These are phyloP conservation scores for Monosporascus sp. DNA, from an alignment of 2,329 filamentous ascomycete species.

Conservation along the genomic window DNA sequence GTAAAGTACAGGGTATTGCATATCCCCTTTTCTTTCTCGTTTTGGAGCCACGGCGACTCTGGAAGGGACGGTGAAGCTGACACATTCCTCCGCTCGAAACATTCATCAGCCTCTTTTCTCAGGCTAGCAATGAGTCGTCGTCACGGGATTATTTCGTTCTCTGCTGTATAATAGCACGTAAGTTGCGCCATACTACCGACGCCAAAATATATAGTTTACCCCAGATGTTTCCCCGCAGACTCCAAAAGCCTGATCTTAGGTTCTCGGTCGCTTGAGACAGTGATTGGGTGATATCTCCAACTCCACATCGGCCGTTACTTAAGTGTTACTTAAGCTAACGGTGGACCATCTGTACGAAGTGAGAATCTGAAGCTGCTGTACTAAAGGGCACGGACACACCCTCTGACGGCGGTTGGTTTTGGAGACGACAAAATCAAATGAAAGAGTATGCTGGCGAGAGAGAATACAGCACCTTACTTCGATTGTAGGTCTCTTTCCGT, in stretches of 20 bases:
- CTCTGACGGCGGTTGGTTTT: neutral
- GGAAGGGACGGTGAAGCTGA: neutral
- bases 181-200: neutral
- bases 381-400: no score
- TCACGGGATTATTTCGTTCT: neutral
- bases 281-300: neutral
- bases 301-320: neutral
- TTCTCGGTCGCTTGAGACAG: neutral
- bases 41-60: neutral
- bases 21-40: neutral
- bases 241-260: neutral
- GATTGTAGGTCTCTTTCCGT: neutral
- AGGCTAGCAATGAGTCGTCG: neutral
- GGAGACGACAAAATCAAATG: neutral
- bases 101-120: neutral
- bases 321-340: neutral
- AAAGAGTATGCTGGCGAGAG: neutral
- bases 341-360: neutral
- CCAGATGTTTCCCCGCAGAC: neutral
- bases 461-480: neutral
- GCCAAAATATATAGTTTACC: neutral
- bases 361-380: no score
- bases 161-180: neutral
- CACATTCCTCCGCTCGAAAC: neutral
- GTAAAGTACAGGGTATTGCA: neutral